phyloP scores from a whole-genome alignment of 1,284 basidiomycete species.

The Acaromyces ingoldii region DNA sequence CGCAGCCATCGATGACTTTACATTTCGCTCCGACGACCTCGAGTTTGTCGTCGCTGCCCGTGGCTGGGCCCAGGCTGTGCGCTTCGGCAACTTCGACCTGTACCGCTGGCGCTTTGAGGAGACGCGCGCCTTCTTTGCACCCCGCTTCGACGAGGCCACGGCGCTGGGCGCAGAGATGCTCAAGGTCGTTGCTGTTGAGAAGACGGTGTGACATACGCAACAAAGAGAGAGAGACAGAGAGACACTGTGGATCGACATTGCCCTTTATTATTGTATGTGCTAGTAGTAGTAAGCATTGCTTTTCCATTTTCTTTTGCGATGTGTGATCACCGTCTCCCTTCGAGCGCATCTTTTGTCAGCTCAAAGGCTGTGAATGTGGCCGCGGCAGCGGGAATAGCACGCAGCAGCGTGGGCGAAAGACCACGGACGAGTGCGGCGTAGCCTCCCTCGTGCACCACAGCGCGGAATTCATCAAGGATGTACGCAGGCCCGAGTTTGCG shows the following conservation, averaged over 20 bases:
- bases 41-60: conserved; percentile 91
- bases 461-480: conserved; percentile 15
- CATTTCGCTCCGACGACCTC: conserved; percentile 80
- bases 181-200: conserved; percentile 67
- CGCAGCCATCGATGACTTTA: conserved; percentile 72
- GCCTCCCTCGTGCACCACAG: conserved; percentile 18
- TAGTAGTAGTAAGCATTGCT: neutral
- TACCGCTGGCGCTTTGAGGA: conserved; percentile 77
- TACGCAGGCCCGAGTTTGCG: conserved; percentile 18
- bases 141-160: conserved; percentile 78
- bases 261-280: neutral
- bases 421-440: conserved; percentile 22
- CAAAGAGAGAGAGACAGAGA: too few species aligned
- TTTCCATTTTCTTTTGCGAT: too few species aligned
- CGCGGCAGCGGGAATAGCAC: conserved; percentile 37
- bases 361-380: conserved; percentile 40
- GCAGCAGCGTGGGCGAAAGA: conserved; percentile 28
- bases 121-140: conserved; percentile 76
- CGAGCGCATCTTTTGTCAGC: conserved; percentile 23
- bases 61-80: conserved; percentile 74
- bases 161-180: conserved; percentile 84
- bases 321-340: conserved; percentile 2
- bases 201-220: too few species aligned
- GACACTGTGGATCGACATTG: too few species aligned
- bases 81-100: conserved; percentile 84